These are phyloP conservation scores for Sporothrix brasiliensis DNA, from an alignment of 2,329 filamentous ascomycete genomes.

Conservation along the genomic window DNA sequence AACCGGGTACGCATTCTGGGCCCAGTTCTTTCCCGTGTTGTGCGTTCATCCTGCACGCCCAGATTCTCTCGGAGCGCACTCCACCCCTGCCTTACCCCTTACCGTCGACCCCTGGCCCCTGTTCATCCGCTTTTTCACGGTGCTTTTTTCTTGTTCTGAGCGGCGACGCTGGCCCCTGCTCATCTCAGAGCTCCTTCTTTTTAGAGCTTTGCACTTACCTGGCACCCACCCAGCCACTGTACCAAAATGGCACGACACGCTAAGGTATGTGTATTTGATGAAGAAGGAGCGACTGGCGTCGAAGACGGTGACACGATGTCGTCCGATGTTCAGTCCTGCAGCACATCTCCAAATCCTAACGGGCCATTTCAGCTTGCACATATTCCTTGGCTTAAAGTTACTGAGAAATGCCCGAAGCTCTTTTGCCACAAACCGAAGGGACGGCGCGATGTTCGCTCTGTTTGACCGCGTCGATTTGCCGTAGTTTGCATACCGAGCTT, in stretches of 20 bases:
- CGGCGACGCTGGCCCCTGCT: conserved; percentile 28
- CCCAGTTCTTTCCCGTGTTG: conserved; percentile 17
- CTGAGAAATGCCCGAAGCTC: background rate
- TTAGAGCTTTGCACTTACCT: background rate
- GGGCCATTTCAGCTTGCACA: too few relatives aligned
- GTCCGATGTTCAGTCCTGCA: background rate
- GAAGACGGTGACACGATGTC: background rate
- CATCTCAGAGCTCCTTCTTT: conserved; percentile 22
- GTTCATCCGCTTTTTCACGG: background rate
- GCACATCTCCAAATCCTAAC: background rate
- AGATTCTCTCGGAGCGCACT: background rate
- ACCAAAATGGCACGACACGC: conserved; percentile 23
- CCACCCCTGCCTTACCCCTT: conserved; percentile 25
- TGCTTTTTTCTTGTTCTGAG: conserved; percentile 14
- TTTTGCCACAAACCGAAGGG: background rate
- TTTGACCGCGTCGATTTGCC: background rate
- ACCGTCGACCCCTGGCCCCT: conserved; percentile 8
- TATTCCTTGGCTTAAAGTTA: too few relatives aligned
- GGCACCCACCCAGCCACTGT: conserved; percentile 21
- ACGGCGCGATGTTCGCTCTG: background rate
- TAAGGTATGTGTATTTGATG: background rate
- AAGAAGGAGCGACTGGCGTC: background rate
- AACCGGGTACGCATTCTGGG: conserved; percentile 25
- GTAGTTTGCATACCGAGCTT: conserved; percentile 5
- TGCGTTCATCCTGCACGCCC: background rate